Base-by-base conservation (phyloP, 2,329 filamentous ascomycete genomes). In the Nothophaeocryptopus gaeumannii region DNA sequence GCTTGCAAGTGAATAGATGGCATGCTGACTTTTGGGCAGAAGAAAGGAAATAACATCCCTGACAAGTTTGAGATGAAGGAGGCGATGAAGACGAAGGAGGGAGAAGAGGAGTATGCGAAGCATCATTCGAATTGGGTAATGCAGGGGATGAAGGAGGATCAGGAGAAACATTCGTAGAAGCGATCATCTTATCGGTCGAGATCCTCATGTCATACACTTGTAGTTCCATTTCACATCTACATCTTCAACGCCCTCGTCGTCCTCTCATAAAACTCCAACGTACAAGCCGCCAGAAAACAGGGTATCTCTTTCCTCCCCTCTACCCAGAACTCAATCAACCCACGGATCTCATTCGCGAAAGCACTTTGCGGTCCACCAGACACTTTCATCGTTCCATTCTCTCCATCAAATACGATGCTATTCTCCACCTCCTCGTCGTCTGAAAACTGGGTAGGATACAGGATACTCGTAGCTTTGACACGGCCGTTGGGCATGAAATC, bases 401-500 rank as follows among this genome's bases (percentile, higher is more conserved):
- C 90, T 44, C 90, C 90, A 70, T 96, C 90, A 68, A 96, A 96
- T 0, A 96, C 83, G 39, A 84, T 83, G 5, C 74, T 79, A 54
- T 82, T 81, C 56, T 77, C 76, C 53, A 76, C 74, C 45, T 70
- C 67, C 5, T 89, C 82, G 0, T 64, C 66, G 8, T 64, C 63
- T 5, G 49, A 50, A 42, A 61, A 54, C 12, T 59, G 53, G 0
- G 45, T 55, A 0, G 90, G 86, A 66, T 87, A 88, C 66, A 92
- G 95, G 58, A 92, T 86, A 52, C 81, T 86, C 47, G 92, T 95
- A 15, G 96, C 89, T 30, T 89, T 85, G 72, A 96, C 95, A 63
- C 95, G 92, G 36, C 93, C 93, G 68, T 96, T 96, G n/a, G 91
- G 90, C 67, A 96, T 86, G 68, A 99, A 97, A 30, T 93, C 90